phyloP scores from a whole-genome alignment of 2,329 filamentous ascomycete genomes.

The Phaeosphaeria sp. region DNA sequence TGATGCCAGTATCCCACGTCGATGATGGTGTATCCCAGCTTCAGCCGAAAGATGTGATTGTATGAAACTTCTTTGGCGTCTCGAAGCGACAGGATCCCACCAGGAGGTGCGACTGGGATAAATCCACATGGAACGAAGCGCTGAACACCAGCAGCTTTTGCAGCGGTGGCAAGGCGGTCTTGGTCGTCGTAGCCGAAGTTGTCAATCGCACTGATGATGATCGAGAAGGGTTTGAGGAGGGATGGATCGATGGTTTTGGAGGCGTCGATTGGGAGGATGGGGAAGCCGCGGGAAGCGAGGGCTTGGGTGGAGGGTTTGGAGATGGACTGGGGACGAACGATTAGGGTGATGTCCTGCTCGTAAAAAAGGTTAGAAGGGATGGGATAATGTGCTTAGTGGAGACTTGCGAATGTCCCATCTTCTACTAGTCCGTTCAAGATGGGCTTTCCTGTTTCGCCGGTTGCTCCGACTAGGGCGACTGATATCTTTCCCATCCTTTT shows the following conservation, averaged over 20 bases:
- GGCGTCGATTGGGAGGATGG: constrained; percentile 33
- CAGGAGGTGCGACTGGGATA: constrained; percentile 50
- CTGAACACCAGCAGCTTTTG: constrained; percentile 37
- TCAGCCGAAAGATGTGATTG: constrained; percentile 54
- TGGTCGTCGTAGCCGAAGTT: constrained; percentile 22
- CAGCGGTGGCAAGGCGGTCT: constrained; percentile 33
- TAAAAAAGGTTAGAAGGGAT: not conserved
- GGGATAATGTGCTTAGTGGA: not conserved
- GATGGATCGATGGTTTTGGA: constrained; percentile 51
- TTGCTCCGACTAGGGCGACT: constrained; percentile 46
- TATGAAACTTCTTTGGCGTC: constrained; percentile 61
- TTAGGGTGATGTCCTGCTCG: constrained; percentile 55
- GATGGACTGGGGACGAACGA: constrained; percentile 57
- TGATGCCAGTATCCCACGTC: constrained; percentile 69
- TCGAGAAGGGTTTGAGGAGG: constrained; percentile 41
- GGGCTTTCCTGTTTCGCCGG: constrained; percentile 51
- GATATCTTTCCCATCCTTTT: not conserved
- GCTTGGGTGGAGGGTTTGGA: constrained; percentile 53
- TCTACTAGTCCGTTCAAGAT: constrained; percentile 48
- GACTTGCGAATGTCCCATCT: not conserved
- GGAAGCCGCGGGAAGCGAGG: constrained; percentile 53
- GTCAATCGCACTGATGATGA: constrained; percentile 31
- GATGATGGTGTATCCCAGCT: constrained; percentile 63
- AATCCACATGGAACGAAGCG: constrained; percentile 42
- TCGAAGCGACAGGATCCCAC: constrained; percentile 53